Evolutionary conservation across 1,284 basidiomycete species (phyloP), one percentile per base, ranked within the genome.

Genomic region (Porogramme epimiltina): DNA sequence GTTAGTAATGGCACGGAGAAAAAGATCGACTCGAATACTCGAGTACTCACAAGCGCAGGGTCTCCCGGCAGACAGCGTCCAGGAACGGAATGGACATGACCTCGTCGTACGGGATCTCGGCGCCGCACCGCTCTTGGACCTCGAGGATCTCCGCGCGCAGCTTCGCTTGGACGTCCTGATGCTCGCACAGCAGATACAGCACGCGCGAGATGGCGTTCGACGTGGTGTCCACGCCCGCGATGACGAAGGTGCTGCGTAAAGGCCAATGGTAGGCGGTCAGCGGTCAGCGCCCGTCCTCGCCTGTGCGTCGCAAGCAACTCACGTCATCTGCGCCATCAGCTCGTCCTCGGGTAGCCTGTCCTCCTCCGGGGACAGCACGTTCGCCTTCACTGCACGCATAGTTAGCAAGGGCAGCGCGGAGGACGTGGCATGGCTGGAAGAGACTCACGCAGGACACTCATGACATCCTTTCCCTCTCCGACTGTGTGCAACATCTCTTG

Each of bases 321-420:
- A 62, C 62, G 54, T 46, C 49, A 68, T 61, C 26, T 68, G 67
- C 10, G 56, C 63, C 8, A 66, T 20, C 0, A 67, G 41, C 42
- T 67, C 64, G 9, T 61, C 51, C 15, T 54, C 41, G 1, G 31
- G 10, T 2, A 58, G 42, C 23, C 39, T 51, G n/a, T 58, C 56
- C 3, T 59, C 58, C 2, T 58, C 59, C 1, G 54, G 42, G 19
- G 67, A 61, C 13, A 40, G 28, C 42, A 59, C 55, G 49, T 68
- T 68, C 24, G 13, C 44, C 23, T 24, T 25, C 77, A 77, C 60
- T 76, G 76, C 4, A 39, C 11, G 16, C n/a, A n/a, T n/a, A n/a
- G n/a, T n/a, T n/a, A n/a, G n/a, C n/a, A n/a, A n/a, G n/a, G n/a
- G n/a, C n/a, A n/a, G n/a, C n/a, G n/a, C n/a, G n/a, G n/a, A n/a